A percentile compares a stretch with the other conserved stretches of the same genome.
Conservation (phyloP, 306 rosid genomes). For the Albizia julibrissin region DNA sequence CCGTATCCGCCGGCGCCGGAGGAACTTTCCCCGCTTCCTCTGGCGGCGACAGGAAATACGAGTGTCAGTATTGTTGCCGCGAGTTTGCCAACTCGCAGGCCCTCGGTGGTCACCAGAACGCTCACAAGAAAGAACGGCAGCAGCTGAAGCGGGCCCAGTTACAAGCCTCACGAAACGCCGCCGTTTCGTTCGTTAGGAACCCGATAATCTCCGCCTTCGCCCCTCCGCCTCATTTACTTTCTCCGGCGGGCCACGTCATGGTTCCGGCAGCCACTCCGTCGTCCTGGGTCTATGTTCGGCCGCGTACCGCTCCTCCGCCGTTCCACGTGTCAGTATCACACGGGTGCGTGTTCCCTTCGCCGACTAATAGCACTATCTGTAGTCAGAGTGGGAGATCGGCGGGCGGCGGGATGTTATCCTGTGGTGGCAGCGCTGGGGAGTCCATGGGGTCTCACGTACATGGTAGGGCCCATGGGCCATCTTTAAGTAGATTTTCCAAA, state of each 20-base stretch:
- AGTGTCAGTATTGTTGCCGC: slow-evolving; percentile 82
- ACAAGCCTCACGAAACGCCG: slow-evolving; percentile 73
- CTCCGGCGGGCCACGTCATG: slow-evolving; percentile 52
- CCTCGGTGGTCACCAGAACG: slow-evolving; percentile 87
- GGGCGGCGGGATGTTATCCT: slow-evolving; percentile 44
- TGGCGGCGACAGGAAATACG: slow-evolving; percentile 71
- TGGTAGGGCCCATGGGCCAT: slow-evolving; percentile 63
- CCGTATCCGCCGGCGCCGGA: slow-evolving; percentile 1
- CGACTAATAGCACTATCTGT: slow-evolving; percentile 9
- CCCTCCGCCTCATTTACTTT: slow-evolving; percentile 75
- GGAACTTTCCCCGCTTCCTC: slow-evolving; percentile 41
- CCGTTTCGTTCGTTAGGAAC: slow-evolving; percentile 72
- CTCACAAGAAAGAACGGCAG: slow-evolving; percentile 85
- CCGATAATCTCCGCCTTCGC: slow-evolving; percentile 88
- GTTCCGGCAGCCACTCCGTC: slow-evolving; percentile 43
- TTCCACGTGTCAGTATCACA: slow-evolving; percentile 82
- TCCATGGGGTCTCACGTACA: slow-evolving; percentile 59
- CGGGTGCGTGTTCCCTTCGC: slow-evolving; percentile 62
- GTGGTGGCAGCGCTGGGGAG: slow-evolving; percentile 53
- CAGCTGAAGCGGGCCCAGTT: slow-evolving; percentile 86
- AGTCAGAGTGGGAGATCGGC: slow-evolving; percentile 33
- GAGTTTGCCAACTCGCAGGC: slow-evolving; percentile 90
- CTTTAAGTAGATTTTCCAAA: slow-evolving; percentile 58
- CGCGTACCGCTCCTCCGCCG: slow-evolving; percentile 57
- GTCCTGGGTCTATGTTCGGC: slow-evolving; percentile 74